A percentile compares a stretch with the other conserved stretches of the same genome.
Conservation (phyloP, 1,284 basidiomycete genomes). For the Golubevia pallescens region DNA sequence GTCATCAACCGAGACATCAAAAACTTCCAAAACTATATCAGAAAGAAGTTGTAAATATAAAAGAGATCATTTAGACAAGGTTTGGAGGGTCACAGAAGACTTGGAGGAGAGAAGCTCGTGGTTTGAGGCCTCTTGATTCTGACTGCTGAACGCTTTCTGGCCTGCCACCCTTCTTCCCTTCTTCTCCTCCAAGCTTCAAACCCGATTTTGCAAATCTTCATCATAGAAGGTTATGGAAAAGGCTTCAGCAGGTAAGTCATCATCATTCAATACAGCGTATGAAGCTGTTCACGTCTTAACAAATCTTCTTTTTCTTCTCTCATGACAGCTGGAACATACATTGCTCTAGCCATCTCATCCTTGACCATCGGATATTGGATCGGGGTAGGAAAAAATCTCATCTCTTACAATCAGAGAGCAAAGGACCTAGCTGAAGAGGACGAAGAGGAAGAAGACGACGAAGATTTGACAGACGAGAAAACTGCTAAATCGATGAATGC, state of each 20-base stretch:
- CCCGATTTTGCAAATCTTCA: no score
- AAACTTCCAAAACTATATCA: neutral
- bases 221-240: no score
- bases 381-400: conserved; percentile 37
- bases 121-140: no score
- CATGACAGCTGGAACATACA: conserved; percentile 1
- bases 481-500: conserved; percentile 5
- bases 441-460: neutral
- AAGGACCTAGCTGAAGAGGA: neutral
- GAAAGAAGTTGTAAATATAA: no score
- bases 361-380: conserved; percentile 45
- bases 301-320: neutral
- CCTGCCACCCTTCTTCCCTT: neutral
- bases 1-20: neutral
- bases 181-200: no score
- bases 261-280: neutral
- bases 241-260: no score
- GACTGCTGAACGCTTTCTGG: neutral
- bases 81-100: no score
- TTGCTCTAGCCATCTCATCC: conserved; percentile 32
- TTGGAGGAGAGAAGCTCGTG: no score
- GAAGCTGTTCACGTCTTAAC: neutral
- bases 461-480: neutral
- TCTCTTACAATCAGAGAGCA: conserved; percentile 25
- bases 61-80: no score